These are phyloP conservation scores for Huntiella omanensis DNA, from an alignment of 2,329 filamentous ascomycete species.

Conservation along the genomic window DNA sequence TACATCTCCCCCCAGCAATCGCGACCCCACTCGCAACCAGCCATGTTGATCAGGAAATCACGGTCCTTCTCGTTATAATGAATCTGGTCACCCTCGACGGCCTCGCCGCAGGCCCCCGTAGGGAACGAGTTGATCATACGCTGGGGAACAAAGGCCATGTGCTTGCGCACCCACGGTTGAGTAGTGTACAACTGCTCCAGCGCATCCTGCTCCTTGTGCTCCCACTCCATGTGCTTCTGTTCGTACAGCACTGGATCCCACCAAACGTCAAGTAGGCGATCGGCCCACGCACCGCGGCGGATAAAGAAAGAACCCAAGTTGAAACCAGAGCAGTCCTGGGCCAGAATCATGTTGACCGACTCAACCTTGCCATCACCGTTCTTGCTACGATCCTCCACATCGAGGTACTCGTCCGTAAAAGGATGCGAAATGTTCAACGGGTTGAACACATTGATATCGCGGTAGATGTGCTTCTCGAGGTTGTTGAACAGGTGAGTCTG, in stretches of 20 bases:
- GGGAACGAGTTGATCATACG: constrained; percentile 92
- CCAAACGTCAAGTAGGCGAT: constrained; percentile 85
- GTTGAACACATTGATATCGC: constrained; percentile 93
- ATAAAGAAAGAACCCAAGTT: constrained; percentile 94
- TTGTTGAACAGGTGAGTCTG: constrained; percentile 80
- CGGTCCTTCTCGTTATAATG: constrained; percentile 75
- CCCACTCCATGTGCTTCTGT: constrained; percentile 98
- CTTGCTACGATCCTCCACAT: constrained; percentile 50
- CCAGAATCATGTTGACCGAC: constrained; percentile 73
- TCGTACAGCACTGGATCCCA: constrained; percentile 97
- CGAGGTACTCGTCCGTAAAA: constrained; percentile 53
- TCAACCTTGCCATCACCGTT: constrained; percentile 57
- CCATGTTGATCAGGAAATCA: constrained; percentile 97
- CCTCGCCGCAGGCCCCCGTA: constrained; percentile 64
- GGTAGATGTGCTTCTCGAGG: constrained; percentile 57
- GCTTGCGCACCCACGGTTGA: constrained; percentile 82
- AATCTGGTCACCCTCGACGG: constrained; percentile 50
- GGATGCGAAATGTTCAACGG: constrained; percentile 87
- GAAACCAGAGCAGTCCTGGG: constrained; percentile 90
- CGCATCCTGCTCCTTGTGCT: constrained; percentile 95
- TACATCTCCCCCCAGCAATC: constrained; percentile 99
- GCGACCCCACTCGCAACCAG: constrained; percentile 87
- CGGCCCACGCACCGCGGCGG: constrained; percentile 69
- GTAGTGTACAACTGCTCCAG: constrained; percentile 79
- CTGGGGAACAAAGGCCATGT: constrained; percentile 77